Evolutionary conservation across 805 yeast species (phyloP).

Genomic region (Brettanomyces naardenensis): DNA sequence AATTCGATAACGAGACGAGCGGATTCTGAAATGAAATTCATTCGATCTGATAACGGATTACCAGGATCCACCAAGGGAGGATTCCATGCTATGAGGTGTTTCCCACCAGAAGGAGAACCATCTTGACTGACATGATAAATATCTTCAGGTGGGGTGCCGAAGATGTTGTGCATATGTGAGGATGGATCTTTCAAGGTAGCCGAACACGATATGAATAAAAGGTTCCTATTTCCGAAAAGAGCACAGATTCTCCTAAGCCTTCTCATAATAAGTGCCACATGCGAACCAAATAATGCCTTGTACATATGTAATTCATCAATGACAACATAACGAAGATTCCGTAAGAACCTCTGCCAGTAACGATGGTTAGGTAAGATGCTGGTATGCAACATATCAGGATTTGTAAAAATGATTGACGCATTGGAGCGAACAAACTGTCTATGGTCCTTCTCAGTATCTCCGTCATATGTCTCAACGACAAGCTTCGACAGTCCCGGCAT

Average conservation of each 20-base stretch:
- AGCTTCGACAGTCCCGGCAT: constrained; percentile 38
- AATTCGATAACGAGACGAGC: constrained; percentile 67
- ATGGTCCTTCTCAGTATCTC: constrained; percentile 67
- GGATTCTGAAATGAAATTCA: constrained; percentile 65
- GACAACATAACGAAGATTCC: constrained; percentile 62
- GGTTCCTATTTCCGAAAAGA: constrained; percentile 39
- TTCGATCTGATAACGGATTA: constrained; percentile 55
- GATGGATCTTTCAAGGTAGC: constrained; percentile 81
- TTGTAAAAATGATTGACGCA: constrained; percentile 82
- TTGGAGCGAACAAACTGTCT: constrained; percentile 47
- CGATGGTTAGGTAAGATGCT: constrained; percentile 74
- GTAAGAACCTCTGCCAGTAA: constrained; percentile 64
- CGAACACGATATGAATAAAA: constrained; percentile 81
- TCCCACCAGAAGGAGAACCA: constrained; percentile 84
- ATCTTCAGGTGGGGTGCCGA: constrained; percentile 49
- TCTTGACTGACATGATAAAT: constrained; percentile 60
- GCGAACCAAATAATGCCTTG: constrained; percentile 86
- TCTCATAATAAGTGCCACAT: constrained; percentile 80
- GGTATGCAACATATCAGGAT: constrained; percentile 90
- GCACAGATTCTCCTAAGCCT: constrained; percentile 62
- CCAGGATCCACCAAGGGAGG: constrained; percentile 62
- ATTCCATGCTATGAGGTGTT: constrained; percentile 74
- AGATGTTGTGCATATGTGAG: constrained; percentile 62
- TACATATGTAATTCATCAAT: constrained; percentile 86
- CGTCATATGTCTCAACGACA: constrained; percentile 79